Percentiles rank a stretch among this genome's conserved stretches.
phyloP scores from a whole-genome alignment of 495 filamentous ascomycete species.

The Bathelium albidoporum region DNA sequence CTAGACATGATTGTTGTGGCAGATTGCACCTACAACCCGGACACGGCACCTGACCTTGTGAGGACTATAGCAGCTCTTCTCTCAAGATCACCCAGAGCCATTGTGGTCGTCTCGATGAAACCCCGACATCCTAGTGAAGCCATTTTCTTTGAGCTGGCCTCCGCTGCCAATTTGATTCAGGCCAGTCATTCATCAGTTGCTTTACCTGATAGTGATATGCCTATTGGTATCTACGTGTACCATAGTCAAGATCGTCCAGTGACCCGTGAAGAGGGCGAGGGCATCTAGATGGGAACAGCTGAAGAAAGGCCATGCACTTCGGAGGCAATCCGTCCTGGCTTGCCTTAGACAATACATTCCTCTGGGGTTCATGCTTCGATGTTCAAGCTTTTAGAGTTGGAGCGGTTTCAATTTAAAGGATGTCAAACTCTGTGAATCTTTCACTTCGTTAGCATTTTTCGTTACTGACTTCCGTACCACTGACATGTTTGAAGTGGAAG shows the following conservation, averaged over 20 bases:
- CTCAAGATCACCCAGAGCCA: slow-evolving; percentile 37
- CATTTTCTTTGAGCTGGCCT: slow-evolving; percentile 70
- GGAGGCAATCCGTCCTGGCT: background rate
- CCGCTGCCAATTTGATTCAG: slow-evolving; percentile 40
- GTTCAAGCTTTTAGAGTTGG: no score
- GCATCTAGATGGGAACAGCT: background rate
- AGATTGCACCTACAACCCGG: slow-evolving; percentile 92
- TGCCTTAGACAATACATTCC: background rate
- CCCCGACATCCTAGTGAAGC: slow-evolving; percentile 73
- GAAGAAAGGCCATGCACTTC: background rate
- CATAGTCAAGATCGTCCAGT: background rate
- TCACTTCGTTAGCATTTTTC: no score
- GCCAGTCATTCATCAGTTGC: slow-evolving; percentile 7
- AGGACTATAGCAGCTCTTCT: slow-evolving; percentile 51
- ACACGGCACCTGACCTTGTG: slow-evolving; percentile 67
- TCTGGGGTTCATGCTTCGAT: no score
- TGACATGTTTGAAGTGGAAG: no score
- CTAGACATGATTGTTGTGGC: slow-evolving; percentile 73
- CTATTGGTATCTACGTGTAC: background rate
- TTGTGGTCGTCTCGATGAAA: slow-evolving; percentile 72
- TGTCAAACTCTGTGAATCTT: no score
- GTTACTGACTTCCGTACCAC: no score
- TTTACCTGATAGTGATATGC: background rate
- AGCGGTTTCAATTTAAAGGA: no score
- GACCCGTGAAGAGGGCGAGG: background rate